Conservation (phyloP, 163 green algal genomes). For the Chlamydomonas reinhardtii region DNA sequence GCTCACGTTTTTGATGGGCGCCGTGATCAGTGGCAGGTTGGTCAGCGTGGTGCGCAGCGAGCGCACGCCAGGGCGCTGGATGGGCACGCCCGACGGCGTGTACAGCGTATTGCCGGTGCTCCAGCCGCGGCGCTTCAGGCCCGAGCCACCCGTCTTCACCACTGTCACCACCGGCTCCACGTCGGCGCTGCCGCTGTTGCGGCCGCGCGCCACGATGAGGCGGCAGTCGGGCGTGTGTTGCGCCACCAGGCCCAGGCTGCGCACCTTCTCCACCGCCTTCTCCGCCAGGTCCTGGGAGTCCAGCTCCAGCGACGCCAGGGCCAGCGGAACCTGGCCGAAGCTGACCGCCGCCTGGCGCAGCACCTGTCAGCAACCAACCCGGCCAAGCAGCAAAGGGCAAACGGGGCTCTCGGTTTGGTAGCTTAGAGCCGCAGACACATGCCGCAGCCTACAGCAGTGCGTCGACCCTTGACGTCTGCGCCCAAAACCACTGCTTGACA, state of each 20-base stretch:
- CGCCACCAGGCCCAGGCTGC: slow-evolving; percentile 25
- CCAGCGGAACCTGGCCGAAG: slow-evolving; percentile 63
- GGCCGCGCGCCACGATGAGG: slow-evolving; percentile 56
- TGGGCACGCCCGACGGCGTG: slow-evolving; percentile 58
- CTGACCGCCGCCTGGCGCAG: slow-evolving; percentile 57
- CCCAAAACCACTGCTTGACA: too few relatives aligned
- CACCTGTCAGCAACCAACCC: slow-evolving; percentile 19
- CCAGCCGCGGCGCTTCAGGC: slow-evolving; percentile 58
- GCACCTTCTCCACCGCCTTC: slow-evolving; percentile 8
- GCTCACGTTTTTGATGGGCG: slow-evolving; percentile 43
- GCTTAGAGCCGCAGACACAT: too few relatives aligned
- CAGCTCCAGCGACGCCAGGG: slow-evolving; percentile 39
- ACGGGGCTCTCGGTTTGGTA: too few relatives aligned
- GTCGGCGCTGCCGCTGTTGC: slow-evolving; percentile 53
- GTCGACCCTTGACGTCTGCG: too few relatives aligned
- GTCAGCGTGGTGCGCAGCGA: slow-evolving; percentile 67
- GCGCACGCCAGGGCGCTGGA: slow-evolving; percentile 56
- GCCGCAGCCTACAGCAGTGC: too few relatives aligned
- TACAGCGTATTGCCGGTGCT: slow-evolving; percentile 56
- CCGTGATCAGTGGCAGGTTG: slow-evolving; percentile 67
- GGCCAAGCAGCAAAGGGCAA: too few relatives aligned
- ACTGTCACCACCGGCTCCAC: slow-evolving; percentile 50
- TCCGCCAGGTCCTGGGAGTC: slow-evolving; percentile 40
- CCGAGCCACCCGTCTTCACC: slow-evolving; percentile 38
- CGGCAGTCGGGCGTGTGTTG: slow-evolving; percentile 1